Evolutionary conservation across 192 early-diverging fungal species (phyloP), one percentile per base, ranked within the genome.

Genomic region (Podila epicladia): DNA sequence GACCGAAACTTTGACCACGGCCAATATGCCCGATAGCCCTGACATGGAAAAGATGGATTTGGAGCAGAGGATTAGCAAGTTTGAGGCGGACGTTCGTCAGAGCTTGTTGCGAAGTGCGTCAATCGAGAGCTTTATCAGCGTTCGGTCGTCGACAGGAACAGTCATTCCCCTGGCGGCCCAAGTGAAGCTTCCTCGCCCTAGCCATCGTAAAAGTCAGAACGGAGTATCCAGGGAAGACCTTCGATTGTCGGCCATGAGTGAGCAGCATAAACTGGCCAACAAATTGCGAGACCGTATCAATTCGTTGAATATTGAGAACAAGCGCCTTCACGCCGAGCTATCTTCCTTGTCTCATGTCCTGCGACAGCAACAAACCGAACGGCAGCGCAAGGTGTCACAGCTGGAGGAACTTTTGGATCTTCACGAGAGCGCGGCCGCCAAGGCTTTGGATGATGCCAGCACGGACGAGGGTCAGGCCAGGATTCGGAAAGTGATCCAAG

Each of bases 401-500:
- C 48, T 80, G 31, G 77, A 80, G 57, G 77, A 80, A 20, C 61
- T 73, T 12, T 31, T 80, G 67, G 77, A 80, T 55, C 66, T 73
- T 65, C 77, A 80, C 29, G 77, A 80, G 57, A 80, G 5, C 22
- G 41, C 45, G 29, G 71, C 77, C 0, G 41, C 9, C 53, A 37
- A 69, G 20, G 58, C 51, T 38, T 45, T 80, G 53, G 77, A 72
- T 4, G 77, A 73, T 50, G 58, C 45, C 37, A 64, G 61, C 51
- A 73, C 77, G 58, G 77, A 80, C n/a, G 77, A 80, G 15, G 77
- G 77, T 2, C 77, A 80, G 26, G 45, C 67, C 20, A 45, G 77
- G 45, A 64, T 80, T 33, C 77, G 77, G 20, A 80, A 80, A 41
- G 77, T 80, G 22, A 80, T 80, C n/a, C 77, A 80, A 33, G 77